These are phyloP conservation scores for Dimocarpus longan DNA, from an alignment of 345 rosid genomes.

Conservation along the genomic window DNA sequence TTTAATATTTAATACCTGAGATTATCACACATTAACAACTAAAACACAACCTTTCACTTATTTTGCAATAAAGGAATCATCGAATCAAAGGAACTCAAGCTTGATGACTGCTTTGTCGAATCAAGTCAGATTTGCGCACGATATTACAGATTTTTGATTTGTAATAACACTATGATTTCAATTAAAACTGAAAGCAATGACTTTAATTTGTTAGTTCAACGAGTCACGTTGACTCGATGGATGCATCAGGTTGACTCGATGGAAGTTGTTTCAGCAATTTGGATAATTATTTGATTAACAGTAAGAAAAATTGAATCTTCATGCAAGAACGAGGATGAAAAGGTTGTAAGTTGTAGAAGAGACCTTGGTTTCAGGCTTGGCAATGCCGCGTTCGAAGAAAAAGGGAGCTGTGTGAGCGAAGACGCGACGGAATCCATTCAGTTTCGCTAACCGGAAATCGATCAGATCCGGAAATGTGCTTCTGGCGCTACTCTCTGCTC, in stretches of 20 bases:
- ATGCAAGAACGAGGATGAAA: neutral
- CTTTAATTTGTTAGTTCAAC: no score
- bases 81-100: no score
- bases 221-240: neutral
- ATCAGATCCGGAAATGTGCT: conserved; percentile 83
- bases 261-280: neutral
- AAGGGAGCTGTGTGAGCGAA: conserved; percentile 84
- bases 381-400: conserved; percentile 95
- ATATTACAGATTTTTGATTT: no score
- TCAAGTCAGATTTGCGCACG: no score
- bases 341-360: neutral
- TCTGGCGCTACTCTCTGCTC: conserved; percentile 79
- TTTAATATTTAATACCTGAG: no score
- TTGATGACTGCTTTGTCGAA: no score
- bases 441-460: conserved; percentile 75
- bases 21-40: no score
- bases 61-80: no score
- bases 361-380: conserved; percentile 86
- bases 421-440: conserved; percentile 79
- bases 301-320: neutral
- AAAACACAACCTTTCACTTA: no score
- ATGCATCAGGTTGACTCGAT: neutral
- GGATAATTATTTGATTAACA: no score
- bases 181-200: no score
- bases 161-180: no score